A percentile compares a stretch with the other conserved stretches of the same genome.
These are phyloP conservation scores for Phaeosphaeriaceae sp. DNA, from an alignment of 2,329 filamentous ascomycete genomes.

Conservation along the genomic window DNA sequence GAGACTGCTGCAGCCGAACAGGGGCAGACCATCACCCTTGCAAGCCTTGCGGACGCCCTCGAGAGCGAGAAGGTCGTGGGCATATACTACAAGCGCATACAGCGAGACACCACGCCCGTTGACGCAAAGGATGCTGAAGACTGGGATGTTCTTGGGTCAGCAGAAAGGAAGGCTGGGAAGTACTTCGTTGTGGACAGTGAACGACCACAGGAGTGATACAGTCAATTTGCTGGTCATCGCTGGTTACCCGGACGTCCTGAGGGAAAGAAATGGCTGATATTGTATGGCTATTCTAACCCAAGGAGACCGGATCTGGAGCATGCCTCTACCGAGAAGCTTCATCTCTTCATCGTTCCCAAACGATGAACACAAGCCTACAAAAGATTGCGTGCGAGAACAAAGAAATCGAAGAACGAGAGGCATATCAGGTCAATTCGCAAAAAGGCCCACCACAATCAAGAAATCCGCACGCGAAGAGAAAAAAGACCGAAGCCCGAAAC, in stretches of 20 bases:
- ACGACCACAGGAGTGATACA: conserved; percentile 45
- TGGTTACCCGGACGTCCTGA: background rate
- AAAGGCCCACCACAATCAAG: background rate
- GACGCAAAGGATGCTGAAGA: conserved; percentile 60
- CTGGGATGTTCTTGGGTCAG: conserved; percentile 75
- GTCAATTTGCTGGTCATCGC: background rate
- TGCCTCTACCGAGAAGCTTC: background rate
- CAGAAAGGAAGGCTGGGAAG: conserved; percentile 70
- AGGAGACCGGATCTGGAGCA: background rate
- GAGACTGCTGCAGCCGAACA: conserved; percentile 68
- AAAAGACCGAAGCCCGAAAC: background rate
- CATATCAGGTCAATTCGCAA: background rate
- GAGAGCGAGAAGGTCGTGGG: conserved; percentile 69
- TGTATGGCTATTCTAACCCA: background rate
- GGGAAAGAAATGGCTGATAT: background rate
- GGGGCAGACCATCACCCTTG: conserved; percentile 67
- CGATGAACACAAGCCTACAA: background rate
- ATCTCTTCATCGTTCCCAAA: background rate
- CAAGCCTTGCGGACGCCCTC: conserved; percentile 65
- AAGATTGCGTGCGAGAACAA: background rate
- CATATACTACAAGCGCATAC: conserved; percentile 58
- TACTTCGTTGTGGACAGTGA: conserved; percentile 80
- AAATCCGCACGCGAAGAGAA: background rate
- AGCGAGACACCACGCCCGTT: conserved; percentile 54
- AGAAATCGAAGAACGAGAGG: background rate